Evolutionary conservation across 495 filamentous ascomycete species (phyloP).

Genomic region (Hypoxylon lienhwacheense): DNA sequence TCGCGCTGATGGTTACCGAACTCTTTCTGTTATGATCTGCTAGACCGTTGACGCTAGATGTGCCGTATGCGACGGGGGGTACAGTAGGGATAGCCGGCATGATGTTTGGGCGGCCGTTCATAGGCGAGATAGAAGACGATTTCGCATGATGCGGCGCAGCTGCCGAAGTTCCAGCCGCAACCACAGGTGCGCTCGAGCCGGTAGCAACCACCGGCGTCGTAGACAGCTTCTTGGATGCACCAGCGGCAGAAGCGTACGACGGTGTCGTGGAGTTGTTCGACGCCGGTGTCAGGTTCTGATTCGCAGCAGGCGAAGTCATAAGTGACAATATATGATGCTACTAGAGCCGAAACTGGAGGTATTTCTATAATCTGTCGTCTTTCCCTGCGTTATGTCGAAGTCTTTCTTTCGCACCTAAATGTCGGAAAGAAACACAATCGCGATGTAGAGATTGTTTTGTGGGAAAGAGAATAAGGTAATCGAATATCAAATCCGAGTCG

Average conservation of each 20-base stretch:
- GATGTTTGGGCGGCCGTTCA: constrained; percentile 80
- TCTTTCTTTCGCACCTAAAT: constrained; percentile 31
- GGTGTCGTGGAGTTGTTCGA: constrained; percentile 63
- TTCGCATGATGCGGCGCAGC: constrained; percentile 76
- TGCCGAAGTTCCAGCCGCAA: constrained; percentile 66
- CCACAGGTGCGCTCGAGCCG: constrained; percentile 64
- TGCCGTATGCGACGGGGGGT: constrained; percentile 60
- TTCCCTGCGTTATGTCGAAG: constrained; percentile 11
- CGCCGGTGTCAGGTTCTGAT: constrained; percentile 56
- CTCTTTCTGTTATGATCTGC: constrained; percentile 78
- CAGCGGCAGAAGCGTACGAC: constrained; percentile 71
- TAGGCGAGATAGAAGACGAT: constrained; percentile 69
- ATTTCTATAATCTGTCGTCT: constrained; percentile 7
- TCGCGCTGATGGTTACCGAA: constrained; percentile 83
- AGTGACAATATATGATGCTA: constrained; percentile 41
- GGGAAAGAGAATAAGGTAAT: constrained; percentile 20
- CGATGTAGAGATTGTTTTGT: constrained; percentile 14
- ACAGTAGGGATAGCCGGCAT: constrained; percentile 65
- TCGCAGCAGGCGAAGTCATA: constrained; percentile 58
- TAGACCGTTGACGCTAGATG: constrained; percentile 57
- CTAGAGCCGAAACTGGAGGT: constrained; percentile 15
- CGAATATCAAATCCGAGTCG: constrained; percentile 54
- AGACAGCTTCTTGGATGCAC: constrained; percentile 76
- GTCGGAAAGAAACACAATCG: constrained; percentile 29
- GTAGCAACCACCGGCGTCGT: constrained; percentile 68